A percentile compares a stretch with the other conserved stretches of the same genome.
Evolutionary conservation across 108 stramenopile species (phyloP).

Genomic region (Nitzschia sp.): DNA sequence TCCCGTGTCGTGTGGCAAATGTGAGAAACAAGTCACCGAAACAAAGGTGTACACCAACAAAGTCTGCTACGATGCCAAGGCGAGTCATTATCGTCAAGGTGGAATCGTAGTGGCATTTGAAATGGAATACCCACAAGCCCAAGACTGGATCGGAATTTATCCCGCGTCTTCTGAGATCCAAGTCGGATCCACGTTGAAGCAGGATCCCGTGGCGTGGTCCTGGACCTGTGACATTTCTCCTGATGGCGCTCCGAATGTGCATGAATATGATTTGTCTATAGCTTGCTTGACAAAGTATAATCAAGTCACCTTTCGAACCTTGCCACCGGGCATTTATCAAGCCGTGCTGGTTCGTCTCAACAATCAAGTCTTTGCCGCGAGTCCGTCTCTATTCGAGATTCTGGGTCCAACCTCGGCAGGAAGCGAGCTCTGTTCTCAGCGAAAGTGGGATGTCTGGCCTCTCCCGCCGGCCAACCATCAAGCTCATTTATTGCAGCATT

Average conservation of each 20-base stretch:
- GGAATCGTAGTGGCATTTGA: background rate
- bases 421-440: background rate
- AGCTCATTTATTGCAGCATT: conserved; percentile 11
- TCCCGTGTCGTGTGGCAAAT: conserved; percentile 3
- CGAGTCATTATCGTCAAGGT: background rate
- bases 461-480: conserved; percentile 1
- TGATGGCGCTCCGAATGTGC: background rate
- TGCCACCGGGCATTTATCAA: conserved; percentile 5
- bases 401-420: background rate
- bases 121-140: background rate
- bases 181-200: background rate
- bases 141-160: background rate
- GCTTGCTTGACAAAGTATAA: background rate
- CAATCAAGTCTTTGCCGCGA: background rate
- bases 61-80: background rate
- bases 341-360: background rate
- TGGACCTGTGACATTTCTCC: background rate
- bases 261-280: background rate
- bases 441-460: conserved; percentile 16
- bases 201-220: background rate
- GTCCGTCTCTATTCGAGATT: background rate
- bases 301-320: background rate
- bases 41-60: background rate
- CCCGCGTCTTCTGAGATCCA: background rate
- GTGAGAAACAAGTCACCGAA: background rate